Conservation (phyloP, 2,329 filamentous ascomycete species). For the Microascus cirrosus region DNA sequence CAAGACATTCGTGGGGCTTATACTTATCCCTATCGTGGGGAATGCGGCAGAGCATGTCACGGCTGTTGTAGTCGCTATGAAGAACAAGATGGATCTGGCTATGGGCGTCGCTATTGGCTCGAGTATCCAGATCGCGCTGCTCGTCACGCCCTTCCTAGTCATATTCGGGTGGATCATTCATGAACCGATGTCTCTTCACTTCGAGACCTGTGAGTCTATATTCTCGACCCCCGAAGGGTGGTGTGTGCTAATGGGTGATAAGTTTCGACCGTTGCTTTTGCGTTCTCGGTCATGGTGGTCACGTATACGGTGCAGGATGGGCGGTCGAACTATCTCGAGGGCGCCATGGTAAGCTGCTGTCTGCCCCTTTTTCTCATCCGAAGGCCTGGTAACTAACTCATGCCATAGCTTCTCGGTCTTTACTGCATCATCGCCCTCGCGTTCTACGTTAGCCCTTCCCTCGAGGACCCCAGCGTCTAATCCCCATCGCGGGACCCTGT, state of each 20-base stretch:
- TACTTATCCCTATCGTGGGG: conserved; percentile 68
- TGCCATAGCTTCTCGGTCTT: conserved; percentile 24
- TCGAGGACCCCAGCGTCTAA: not conserved
- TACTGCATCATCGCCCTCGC: conserved; percentile 51
- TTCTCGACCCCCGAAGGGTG: not conserved
- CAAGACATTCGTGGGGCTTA: conserved; percentile 72
- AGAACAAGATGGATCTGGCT: conserved; percentile 64
- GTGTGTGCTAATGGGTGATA: not conserved
- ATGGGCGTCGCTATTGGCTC: conserved; percentile 76
- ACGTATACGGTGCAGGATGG: conserved; percentile 71
- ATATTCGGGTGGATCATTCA: conserved; percentile 70
- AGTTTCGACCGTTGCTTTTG: conserved; percentile 69
- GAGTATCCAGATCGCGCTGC: conserved; percentile 71
- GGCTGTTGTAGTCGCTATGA: conserved; percentile 65
- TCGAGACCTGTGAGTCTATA: conserved; percentile 44
- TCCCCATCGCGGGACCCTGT: not conserved
- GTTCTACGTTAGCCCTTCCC: conserved; percentile 41
- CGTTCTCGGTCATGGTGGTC: conserved; percentile 63
- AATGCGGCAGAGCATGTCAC: conserved; percentile 77
- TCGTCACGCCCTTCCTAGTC: conserved; percentile 71
- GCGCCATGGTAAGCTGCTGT: conserved; percentile 52
- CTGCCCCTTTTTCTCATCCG: not conserved
- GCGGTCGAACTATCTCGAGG: conserved; percentile 76
- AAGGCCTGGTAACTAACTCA: not conserved
- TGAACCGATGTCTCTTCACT: conserved; percentile 65